Conservation (phyloP, 2,329 filamentous ascomycete genomes). For the Arachnomyces sp. region DNA sequence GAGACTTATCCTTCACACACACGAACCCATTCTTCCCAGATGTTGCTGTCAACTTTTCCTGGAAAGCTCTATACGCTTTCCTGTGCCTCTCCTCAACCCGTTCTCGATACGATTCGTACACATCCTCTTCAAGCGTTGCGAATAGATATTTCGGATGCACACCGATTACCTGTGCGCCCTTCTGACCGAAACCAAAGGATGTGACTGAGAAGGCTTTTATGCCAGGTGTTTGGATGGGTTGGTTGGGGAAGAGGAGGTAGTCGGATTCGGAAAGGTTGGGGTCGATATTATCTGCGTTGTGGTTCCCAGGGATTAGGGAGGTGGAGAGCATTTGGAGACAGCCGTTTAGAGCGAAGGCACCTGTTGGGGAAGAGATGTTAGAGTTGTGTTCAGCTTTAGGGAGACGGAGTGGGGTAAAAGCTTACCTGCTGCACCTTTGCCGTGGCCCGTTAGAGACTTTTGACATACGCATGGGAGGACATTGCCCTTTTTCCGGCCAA, state of each 20-base stretch:
- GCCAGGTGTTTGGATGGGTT: slow-evolving; percentile 91
- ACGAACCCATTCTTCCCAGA: too few relatives aligned
- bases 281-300: slow-evolving; percentile 96
- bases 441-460: slow-evolving; percentile 97
- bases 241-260: slow-evolving; percentile 93
- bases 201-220: slow-evolving; percentile 98
- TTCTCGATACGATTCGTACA: slow-evolving; percentile 52
- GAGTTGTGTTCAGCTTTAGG: too few relatives aligned
- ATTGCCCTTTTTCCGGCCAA: slow-evolving; percentile 94
- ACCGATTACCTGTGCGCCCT: slow-evolving; percentile 94
- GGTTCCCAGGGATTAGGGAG: slow-evolving; percentile 90
- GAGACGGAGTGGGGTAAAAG: too few relatives aligned
- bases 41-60: too few relatives aligned
- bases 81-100: not conserved
- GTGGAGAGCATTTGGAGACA: slow-evolving; percentile 91
- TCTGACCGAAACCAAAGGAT: slow-evolving; percentile 98
- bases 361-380: too few relatives aligned
- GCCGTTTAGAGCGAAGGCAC: slow-evolving; percentile 99
- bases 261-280: slow-evolving; percentile 96
- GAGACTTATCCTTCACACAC: too few relatives aligned
- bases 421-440: slow-evolving; percentile 82
- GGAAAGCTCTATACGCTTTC: not conserved
- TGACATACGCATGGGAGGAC: slow-evolving; percentile 96
- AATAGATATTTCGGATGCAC: slow-evolving; percentile 95
- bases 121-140: slow-evolving; percentile 80